Base-by-base conservation (phyloP, 2,329 filamentous ascomycete genomes). In the Thermomyces lanuginosus region DNA sequence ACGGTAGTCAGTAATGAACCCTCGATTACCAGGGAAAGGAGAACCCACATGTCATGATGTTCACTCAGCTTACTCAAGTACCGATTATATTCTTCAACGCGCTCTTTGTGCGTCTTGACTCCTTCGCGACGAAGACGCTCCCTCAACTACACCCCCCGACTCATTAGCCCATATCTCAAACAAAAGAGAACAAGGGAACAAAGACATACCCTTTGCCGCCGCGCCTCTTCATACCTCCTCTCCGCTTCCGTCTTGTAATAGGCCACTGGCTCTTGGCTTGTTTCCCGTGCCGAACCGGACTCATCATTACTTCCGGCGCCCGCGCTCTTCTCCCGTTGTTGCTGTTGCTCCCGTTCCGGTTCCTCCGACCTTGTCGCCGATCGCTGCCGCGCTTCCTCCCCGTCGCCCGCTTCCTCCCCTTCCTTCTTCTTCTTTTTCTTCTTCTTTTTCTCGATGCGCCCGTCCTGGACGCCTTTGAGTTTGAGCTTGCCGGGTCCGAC, bases 71-170 rank as follows among this genome's bases (percentile, higher is more conserved):
- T 78, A 38, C 81, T 89, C 18, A 98, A 60, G 51, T 95, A 93
- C 36, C 79, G 81, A 51, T 98, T 98, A 41, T 95, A 60, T 50
- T 93, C 83, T 52, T 95, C 84, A 22, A 98, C 86, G 7, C 82
- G 73, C 60, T 98, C 80, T 51, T 95, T 95, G 55, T 98, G 89
- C 16, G 84, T 92, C 63, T 93, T 95, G 39, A 86, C 70, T 9
- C 91, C 76, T 49, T 93, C 84, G 8, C 76, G 72, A 46, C 78
- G 74, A 22, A 91, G 60, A 35, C 82, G 64, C 44, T 92, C 76
- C 41, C 89, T 72, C 43, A 95, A 61, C 81, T 89, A 39, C 27
- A 27, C n/a, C n/a, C n/a, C n/a, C n/a, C n/a, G n/a, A n/a, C n/a
- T n/a, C n/a, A n/a, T n/a, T n/a, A n/a, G n/a, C n/a, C n/a, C n/a